These are phyloP conservation scores for Cladosporium oxysporum DNA, from an alignment of 2,329 filamentous ascomycete genomes.

Conservation along the genomic window DNA sequence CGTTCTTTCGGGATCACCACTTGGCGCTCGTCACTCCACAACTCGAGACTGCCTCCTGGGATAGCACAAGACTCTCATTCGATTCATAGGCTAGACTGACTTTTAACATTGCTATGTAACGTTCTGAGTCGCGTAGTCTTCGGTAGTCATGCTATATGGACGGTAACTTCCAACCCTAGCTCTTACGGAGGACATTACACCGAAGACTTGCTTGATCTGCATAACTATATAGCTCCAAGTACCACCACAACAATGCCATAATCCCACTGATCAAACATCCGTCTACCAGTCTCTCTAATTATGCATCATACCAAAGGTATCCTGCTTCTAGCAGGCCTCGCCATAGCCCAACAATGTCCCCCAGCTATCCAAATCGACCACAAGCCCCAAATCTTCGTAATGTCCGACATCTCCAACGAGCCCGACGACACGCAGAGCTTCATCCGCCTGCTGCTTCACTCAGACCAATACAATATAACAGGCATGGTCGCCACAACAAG, in stretches of 20 bases:
- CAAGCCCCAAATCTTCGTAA: conserved; percentile 30
- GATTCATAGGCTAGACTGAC: neutral
- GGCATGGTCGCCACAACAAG: conserved; percentile 30
- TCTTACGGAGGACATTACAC: neutral
- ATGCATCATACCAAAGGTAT: neutral
- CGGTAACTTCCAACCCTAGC: neutral
- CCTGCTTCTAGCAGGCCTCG: conserved; percentile 13
- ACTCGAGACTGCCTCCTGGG: neutral
- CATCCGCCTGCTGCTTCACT: conserved; percentile 29
- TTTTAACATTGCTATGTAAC: neutral
- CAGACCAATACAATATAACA: conserved; percentile 31
- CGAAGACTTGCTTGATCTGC: neutral
- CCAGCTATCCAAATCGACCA: conserved; percentile 26
- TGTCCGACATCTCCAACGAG: conserved; percentile 35
- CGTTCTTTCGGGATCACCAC: neutral
- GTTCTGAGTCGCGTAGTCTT: neutral
- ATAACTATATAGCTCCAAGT: neutral
- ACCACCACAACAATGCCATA: neutral
- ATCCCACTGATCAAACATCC: neutral
- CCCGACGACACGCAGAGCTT: conserved; percentile 34
- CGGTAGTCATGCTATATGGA: neutral
- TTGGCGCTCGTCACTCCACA: neutral
- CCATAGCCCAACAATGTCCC: conserved; percentile 19
- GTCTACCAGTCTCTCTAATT: neutral
- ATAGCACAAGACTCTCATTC: neutral